Evolutionary conservation across 495 filamentous ascomycete species (phyloP).

Genomic region (Lentithecium fluviatile): DNA sequence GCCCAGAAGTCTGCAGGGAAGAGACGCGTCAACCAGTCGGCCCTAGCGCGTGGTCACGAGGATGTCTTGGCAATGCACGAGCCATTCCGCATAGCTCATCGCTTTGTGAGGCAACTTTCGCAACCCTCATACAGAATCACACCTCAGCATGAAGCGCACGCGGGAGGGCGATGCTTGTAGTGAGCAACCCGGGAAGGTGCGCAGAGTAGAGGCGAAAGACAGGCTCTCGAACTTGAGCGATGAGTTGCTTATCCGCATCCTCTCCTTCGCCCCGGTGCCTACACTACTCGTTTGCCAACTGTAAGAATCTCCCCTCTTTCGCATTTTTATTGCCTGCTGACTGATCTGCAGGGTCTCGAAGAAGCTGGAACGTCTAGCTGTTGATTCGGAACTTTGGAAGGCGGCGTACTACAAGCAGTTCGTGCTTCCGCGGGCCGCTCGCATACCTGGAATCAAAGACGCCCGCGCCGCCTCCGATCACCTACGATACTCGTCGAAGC

Average conservation of each 20-base stretch:
- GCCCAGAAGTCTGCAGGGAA: no score
- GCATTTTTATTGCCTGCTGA: slow-evolving; percentile 18
- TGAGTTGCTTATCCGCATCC: slow-evolving; percentile 81
- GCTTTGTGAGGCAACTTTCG: neutral
- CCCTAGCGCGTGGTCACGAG: neutral
- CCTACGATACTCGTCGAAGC: slow-evolving; percentile 66
- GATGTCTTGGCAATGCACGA: neutral
- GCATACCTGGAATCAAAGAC: slow-evolving; percentile 67
- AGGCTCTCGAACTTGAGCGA: slow-evolving; percentile 69
- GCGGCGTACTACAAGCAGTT: slow-evolving; percentile 83
- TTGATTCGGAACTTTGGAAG: slow-evolving; percentile 91
- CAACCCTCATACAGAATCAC: neutral
- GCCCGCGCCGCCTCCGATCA: slow-evolving; percentile 42
- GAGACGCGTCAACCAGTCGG: neutral
- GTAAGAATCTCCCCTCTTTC: slow-evolving; percentile 41
- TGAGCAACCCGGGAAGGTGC: slow-evolving; percentile 33
- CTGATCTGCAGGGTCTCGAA: slow-evolving; percentile 61
- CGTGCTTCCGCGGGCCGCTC: slow-evolving; percentile 76
- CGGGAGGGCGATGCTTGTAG: slow-evolving; percentile 15
- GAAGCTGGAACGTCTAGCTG: slow-evolving; percentile 69
- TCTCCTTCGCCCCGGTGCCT: slow-evolving; percentile 68
- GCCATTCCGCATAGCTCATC: neutral
- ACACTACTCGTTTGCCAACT: slow-evolving; percentile 69
- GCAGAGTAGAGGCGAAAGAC: slow-evolving; percentile 40
- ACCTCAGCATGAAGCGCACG: slow-evolving; percentile 18